Base-by-base conservation (phyloP, 2,329 filamentous ascomycete genomes). In the Pestalotiopsis sp. region DNA sequence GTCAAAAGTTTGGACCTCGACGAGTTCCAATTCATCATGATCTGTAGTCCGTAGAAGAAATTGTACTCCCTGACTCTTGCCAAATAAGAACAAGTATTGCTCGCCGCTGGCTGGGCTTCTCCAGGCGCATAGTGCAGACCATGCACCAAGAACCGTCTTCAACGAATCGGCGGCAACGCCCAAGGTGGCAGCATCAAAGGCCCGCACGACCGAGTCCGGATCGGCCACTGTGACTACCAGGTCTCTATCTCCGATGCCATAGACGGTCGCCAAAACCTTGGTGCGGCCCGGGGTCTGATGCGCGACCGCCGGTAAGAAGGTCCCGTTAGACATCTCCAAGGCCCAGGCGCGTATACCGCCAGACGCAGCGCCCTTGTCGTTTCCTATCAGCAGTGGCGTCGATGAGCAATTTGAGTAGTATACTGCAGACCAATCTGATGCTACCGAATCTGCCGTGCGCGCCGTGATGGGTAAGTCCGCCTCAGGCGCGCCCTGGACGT, bases 91-190 rank as follows among this genome's bases (percentile, higher is more conserved):
- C 4, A 85, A 65, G 68, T 85, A 85, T 41, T 81, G 76, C 57
- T 83, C 81, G 2, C 79, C 80, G 20, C 78, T 81, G 49, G 20
- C 68, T 20, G 72, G 73, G 66, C 80, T 83, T 70, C 77, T 81
- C 83, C 82, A 85, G 11, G 78, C 74, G 72, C 84, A 86, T 4
- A 85, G 71, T 1, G 83, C 80, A 14, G 83, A 84, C 82, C 83
- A 85, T 70, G 85, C 83, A 0, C 84, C 83, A 14, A 84, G 73
- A 20, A 80, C 68, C 68, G 80, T 76, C 61, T 77, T 72, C 4
- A 80, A 68, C 2, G 71, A 73, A 2, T 75, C 75, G 17, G 41
- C 36, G 1, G 38, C 59, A 3, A 62, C 25, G n/a, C 38, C 59
- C 31, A 62, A 36, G 6, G 62, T 25, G 12, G 38, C n/a, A 5